Percentiles rank a stretch among this genome's conserved stretches.
These are phyloP conservation scores for Acacia melanoxylon DNA, from an alignment of 306 rosid species.

Conservation along the genomic window DNA sequence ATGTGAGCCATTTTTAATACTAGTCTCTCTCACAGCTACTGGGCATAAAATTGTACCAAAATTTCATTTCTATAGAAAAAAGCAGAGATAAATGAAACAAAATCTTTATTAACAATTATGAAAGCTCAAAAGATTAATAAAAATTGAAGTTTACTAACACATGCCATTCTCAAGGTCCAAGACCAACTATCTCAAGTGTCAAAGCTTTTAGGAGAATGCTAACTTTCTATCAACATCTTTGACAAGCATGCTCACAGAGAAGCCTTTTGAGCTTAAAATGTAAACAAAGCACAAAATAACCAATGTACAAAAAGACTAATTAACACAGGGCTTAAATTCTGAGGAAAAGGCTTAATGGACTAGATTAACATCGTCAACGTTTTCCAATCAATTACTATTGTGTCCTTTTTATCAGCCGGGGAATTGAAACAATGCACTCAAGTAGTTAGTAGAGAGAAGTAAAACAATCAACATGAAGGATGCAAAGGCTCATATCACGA, in stretches of 20 bases:
- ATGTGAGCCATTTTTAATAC: not conserved
- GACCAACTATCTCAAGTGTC: not conserved
- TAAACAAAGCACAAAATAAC: not conserved
- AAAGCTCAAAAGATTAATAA: conserved; percentile 15
- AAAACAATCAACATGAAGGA: conserved; percentile 1
- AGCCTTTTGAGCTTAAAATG: not conserved
- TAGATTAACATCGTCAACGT: not conserved
- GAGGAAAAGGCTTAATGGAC: not conserved
- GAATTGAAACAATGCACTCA: not conserved
- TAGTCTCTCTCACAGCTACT: not conserved
- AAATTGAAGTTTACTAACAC: not conserved
- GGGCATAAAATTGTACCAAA: not conserved
- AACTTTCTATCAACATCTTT: not conserved
- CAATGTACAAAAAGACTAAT: not conserved
- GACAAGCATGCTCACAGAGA: not conserved
- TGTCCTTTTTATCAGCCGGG: not conserved
- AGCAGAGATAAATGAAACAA: not conserved
- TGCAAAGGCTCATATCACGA: conserved; percentile 25
- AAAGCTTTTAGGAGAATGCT: not conserved
- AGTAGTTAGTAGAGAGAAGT: not conserved
- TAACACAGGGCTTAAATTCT: not conserved
- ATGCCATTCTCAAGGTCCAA: conserved; percentile 1
- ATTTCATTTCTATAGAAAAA: conserved; percentile 1
- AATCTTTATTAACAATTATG: not conserved
- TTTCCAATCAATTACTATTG: not conserved